A percentile compares a stretch with the other conserved stretches of the same genome.
Evolutionary conservation across 2,329 filamentous ascomycete species (phyloP).

Genomic region (Zarea fungicola): DNA sequence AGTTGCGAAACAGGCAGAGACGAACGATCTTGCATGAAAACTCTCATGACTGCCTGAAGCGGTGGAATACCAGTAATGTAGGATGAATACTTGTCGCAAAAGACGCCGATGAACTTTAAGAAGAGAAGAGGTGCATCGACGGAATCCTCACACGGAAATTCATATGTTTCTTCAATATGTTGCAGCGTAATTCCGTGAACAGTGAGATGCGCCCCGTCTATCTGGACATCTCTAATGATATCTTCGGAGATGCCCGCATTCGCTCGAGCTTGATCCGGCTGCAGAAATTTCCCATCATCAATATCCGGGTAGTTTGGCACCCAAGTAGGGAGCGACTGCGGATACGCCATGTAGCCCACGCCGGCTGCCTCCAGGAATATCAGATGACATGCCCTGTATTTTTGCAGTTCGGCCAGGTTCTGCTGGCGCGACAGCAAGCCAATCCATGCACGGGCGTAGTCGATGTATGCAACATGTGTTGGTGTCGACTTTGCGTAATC

Average conservation of each 20-base stretch:
- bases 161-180: neutral
- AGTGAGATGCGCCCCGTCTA: neutral
- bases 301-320: neutral
- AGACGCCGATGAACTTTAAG: neutral
- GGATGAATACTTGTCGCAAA: neutral
- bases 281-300: neutral
- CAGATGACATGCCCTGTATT: neutral
- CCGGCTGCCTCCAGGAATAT: neutral
- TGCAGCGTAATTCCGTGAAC: neutral
- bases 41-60: neutral
- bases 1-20: neutral
- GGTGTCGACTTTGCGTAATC: neutral
- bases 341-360: neutral
- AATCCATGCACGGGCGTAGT: neutral
- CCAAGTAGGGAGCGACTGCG: neutral
- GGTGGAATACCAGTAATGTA: neutral
- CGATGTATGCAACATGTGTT: neutral
- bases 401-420: neutral
- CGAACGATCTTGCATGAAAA: neutral
- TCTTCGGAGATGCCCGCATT: neutral
- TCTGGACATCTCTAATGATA: neutral
- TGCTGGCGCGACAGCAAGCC: neutral
- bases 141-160: neutral
- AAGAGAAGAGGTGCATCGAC: neutral
- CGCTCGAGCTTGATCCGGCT: neutral